These are phyloP conservation scores for Multifurca ochricompacta DNA, from an alignment of 768 basidiomycete species.

Conservation along the genomic window DNA sequence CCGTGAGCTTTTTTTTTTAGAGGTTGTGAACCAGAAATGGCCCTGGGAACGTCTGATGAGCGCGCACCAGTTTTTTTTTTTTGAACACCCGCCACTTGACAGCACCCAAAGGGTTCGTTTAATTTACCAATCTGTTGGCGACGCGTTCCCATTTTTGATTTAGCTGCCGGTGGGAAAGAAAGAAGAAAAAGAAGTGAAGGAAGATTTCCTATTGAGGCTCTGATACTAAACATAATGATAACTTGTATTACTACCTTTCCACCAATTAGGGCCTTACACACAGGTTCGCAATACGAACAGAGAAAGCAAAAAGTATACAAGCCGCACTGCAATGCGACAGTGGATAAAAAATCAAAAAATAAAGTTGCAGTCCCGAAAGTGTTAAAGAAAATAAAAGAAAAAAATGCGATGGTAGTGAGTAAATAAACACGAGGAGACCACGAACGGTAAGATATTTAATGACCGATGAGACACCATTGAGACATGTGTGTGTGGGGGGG, in stretches of 20 bases:
- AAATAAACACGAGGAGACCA: conserved; percentile 3
- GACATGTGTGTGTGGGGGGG: too few species aligned
- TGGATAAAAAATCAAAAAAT: background rate
- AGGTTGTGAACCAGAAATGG: background rate
- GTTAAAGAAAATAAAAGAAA: background rate
- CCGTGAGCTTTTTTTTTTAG: background rate
- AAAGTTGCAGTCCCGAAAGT: background rate
- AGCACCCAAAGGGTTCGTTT: conserved; percentile 1
- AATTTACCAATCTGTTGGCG: conserved; percentile 13
- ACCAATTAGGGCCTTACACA: conserved; percentile 15
- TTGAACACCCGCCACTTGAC: conserved; percentile 6
- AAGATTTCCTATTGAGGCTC: background rate
- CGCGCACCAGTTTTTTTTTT: background rate
- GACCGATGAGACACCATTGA: conserved; percentile 10
- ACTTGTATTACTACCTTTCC: conserved; percentile 14
- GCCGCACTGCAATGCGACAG: conserved; percentile 1
- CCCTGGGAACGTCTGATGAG: conserved; percentile 9
- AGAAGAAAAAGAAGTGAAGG: background rate
- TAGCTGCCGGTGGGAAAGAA: background rate
- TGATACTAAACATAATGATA: conserved; percentile 19
- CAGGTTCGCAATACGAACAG: conserved; percentile 13
- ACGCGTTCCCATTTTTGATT: conserved; percentile 14
- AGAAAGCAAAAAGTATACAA: conserved; percentile 12
- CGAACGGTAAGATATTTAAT: background rate
- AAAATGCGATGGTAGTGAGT: conserved; percentile 5